Percentiles rank a stretch among this genome's conserved stretches.
These are phyloP conservation scores for Rhexocercosporidium sp. DNA, from an alignment of 2,329 filamentous ascomycete species.

Conservation along the genomic window DNA sequence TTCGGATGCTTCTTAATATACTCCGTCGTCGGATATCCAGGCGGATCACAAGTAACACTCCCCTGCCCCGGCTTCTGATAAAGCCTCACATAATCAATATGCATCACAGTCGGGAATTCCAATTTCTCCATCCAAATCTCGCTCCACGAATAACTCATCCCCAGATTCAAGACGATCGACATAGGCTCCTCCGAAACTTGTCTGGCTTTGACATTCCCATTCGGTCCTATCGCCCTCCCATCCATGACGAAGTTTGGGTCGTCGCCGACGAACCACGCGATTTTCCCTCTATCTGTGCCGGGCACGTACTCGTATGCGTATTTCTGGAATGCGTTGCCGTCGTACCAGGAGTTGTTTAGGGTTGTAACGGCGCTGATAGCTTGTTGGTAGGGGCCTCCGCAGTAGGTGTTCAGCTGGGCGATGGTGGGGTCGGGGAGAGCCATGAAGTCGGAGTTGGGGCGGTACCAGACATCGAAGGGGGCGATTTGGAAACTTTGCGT, in stretches of 20 bases:
- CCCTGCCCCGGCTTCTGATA: slow-evolving; percentile 56
- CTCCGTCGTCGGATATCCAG: slow-evolving; percentile 66
- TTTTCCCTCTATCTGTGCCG: slow-evolving; percentile 48
- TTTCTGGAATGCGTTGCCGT: slow-evolving; percentile 57
- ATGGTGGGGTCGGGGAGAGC: slow-evolving; percentile 54
- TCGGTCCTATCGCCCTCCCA: slow-evolving; percentile 56
- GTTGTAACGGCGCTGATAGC: slow-evolving; percentile 59
- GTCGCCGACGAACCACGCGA: slow-evolving; percentile 59
- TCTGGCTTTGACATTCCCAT: slow-evolving; percentile 56
- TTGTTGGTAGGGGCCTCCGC: slow-evolving; percentile 60
- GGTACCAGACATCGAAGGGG: slow-evolving; percentile 51
- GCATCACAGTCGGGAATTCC: slow-evolving; percentile 56
- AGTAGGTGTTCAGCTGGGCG: slow-evolving; percentile 56
- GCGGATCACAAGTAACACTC: slow-evolving; percentile 59
- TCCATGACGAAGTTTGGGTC: slow-evolving; percentile 57
- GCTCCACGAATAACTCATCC: slow-evolving; percentile 55
- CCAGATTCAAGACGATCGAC: slow-evolving; percentile 58
- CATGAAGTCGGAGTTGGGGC: slow-evolving; percentile 57
- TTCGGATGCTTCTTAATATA: slow-evolving; percentile 68
- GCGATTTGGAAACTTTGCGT: slow-evolving; percentile 46
- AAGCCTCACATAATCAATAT: slow-evolving; percentile 59
- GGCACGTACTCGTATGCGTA: slow-evolving; percentile 61
- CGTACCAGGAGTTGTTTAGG: slow-evolving; percentile 61
- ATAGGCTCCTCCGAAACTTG: slow-evolving; percentile 58
- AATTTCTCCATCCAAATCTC: slow-evolving; percentile 51